These are phyloP conservation scores for Tritrichomonas foetus DNA, from an alignment of 208 protist genomes.

Conservation along the genomic window DNA sequence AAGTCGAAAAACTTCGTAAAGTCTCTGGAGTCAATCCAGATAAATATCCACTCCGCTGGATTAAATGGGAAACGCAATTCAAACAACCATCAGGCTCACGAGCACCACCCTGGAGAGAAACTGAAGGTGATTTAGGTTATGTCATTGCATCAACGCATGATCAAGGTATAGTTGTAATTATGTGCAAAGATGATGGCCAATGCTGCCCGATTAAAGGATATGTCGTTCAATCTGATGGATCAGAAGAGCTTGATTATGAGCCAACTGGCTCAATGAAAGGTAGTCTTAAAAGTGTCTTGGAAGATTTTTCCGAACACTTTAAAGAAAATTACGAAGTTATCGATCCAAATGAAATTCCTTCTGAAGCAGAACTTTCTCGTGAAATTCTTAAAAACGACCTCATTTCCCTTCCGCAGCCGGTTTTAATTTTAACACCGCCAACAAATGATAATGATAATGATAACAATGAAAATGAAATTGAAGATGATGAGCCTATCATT, in stretches of 20 bases:
- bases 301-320: neutral
- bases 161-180: neutral
- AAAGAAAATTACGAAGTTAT: neutral
- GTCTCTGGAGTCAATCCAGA: neutral
- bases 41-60: neutral
- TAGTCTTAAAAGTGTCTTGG: neutral
- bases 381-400: neutral
- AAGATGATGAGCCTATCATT: slow-evolving; percentile 37
- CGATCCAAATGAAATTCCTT: too few relatives aligned
- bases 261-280: neutral
- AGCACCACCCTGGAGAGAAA: neutral
- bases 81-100: neutral
- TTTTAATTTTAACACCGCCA: neutral
- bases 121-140: slow-evolving; percentile 19
- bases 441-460: neutral
- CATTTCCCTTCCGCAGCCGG: neutral
- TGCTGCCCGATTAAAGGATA: slow-evolving; percentile 21
- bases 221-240: neutral
- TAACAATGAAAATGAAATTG: neutral
- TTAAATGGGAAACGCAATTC: slow-evolving; percentile 20
- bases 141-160: neutral
- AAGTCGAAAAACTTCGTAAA: neutral
- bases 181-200: neutral
- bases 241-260: neutral
- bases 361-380: neutral